Percentiles rank a stretch among this genome's conserved stretches.
Evolutionary conservation across 139 green algal species (phyloP).

Genomic region (Auxenochlorella pyrenoidosa): DNA sequence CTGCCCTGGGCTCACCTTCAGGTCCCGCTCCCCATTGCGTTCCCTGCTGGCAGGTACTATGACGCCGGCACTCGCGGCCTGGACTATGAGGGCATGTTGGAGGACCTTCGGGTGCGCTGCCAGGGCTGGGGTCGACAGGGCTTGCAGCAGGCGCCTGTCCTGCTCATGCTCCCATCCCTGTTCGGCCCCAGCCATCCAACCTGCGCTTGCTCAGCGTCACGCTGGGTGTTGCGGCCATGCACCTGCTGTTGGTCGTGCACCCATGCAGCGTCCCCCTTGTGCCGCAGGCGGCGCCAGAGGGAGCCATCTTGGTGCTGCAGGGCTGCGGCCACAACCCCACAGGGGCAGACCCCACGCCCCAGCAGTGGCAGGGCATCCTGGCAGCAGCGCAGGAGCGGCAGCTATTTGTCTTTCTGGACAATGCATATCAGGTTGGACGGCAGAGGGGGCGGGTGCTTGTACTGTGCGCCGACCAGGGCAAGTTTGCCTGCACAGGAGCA

Average conservation of each 20-base stretch:
- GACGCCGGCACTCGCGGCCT: neutral
- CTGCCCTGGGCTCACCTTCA: no score
- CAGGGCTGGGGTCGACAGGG: no score
- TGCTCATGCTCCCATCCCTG: no score
- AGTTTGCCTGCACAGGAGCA: neutral
- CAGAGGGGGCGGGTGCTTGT: no score
- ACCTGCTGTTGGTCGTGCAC: neutral
- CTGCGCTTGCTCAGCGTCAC: neutral
- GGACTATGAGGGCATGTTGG: neutral
- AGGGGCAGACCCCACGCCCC: conserved; percentile 92
- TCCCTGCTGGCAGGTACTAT: neutral
- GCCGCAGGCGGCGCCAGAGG: conserved; percentile 74
- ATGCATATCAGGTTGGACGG: neutral
- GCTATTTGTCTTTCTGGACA: neutral
- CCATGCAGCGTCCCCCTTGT: no score
- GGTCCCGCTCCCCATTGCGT: neutral
- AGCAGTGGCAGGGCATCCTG: conserved; percentile 93
- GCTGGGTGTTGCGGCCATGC: no score
- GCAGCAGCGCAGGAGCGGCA: neutral
- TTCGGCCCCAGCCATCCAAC: no score
- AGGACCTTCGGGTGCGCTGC: neutral
- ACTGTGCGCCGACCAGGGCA: no score
- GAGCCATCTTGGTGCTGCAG: conserved; percentile 93
- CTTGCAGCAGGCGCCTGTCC: no score
- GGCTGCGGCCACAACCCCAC: conserved; percentile 98